Evolutionary conservation across 2,329 filamentous ascomycete species (phyloP).

Genomic region (Helotiales sp.): DNA sequence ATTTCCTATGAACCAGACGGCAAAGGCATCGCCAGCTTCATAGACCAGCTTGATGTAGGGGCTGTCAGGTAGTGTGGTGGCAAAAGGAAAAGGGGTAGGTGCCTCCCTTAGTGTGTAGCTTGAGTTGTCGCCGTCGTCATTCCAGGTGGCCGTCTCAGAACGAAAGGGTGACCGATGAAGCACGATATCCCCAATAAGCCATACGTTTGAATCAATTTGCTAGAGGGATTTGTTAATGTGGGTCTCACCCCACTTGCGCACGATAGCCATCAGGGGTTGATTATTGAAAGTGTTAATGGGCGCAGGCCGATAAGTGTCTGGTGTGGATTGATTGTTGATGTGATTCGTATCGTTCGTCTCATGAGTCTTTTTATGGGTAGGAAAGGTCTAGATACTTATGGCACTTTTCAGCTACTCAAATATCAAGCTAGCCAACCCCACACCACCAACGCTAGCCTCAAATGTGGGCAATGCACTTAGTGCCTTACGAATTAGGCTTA

Average conservation of each 20-base stretch:
- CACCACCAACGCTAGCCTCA: no score
- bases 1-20: conserved; percentile 15
- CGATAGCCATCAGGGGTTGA: neutral
- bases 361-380: no score
- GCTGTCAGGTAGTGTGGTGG: conserved; percentile 13
- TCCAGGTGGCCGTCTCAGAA: conserved; percentile 15
- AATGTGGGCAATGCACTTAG: no score
- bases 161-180: conserved; percentile 5
- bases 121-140: conserved; percentile 7
- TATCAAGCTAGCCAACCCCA: no score
- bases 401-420: no score
- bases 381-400: no score
- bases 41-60: conserved; percentile 16
- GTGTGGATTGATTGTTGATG: neutral
- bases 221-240: conserved; percentile 16
- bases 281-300: neutral
- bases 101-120: conserved; percentile 16
- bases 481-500: no score
- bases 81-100: neutral
- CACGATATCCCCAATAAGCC: conserved; percentile 12
- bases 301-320: neutral
- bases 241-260: conserved; percentile 14
- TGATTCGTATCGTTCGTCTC: no score
- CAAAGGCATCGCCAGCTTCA: conserved; percentile 18
- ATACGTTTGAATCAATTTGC: conserved; percentile 15